A percentile compares a stretch with the other conserved stretches of the same genome.
These are phyloP conservation scores for Murraya koenigii DNA, from an alignment of 345 rosid genomes.

Conservation along the genomic window DNA sequence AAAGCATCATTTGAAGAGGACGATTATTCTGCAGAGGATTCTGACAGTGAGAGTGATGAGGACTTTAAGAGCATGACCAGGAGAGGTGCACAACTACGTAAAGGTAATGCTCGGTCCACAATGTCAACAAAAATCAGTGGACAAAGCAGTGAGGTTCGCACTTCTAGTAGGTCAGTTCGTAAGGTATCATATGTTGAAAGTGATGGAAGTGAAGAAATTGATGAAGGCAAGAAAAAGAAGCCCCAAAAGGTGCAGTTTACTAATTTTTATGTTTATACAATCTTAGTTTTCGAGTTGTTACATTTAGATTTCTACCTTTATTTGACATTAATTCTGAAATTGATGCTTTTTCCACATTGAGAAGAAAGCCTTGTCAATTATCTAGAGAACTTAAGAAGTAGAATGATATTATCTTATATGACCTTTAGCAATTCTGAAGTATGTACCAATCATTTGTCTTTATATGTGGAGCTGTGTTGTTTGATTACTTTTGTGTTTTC, in stretches of 20 bases:
- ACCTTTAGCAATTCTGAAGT: too few relatives aligned
- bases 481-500: not conserved
- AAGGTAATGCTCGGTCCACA: conserved; percentile 55
- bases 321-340: not conserved
- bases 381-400: not conserved
- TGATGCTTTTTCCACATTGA: not conserved
- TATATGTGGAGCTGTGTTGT: not conserved
- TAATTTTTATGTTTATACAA: conserved; percentile 1
- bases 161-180: conserved; percentile 82
- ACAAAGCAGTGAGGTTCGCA: conserved; percentile 75
- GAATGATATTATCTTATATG: not conserved
- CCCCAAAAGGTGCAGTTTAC: conserved; percentile 58
- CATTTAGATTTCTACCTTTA: not conserved
- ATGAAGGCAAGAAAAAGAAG: conserved; percentile 79
- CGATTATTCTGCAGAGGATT: conserved; percentile 66
- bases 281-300: not conserved
- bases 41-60: conserved; percentile 58
- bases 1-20: conserved; percentile 70
- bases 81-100: conserved; percentile 60
- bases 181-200: conserved; percentile 99
- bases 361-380: not conserved
- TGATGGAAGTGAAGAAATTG: conserved; percentile 94
- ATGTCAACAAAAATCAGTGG: conserved; percentile 32
- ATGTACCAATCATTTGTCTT: not conserved
- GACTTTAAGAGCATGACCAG: conserved; percentile 58